phyloP scores from a whole-genome alignment of 202 grass and related monocot species.

The Musa balbisiana region DNA sequence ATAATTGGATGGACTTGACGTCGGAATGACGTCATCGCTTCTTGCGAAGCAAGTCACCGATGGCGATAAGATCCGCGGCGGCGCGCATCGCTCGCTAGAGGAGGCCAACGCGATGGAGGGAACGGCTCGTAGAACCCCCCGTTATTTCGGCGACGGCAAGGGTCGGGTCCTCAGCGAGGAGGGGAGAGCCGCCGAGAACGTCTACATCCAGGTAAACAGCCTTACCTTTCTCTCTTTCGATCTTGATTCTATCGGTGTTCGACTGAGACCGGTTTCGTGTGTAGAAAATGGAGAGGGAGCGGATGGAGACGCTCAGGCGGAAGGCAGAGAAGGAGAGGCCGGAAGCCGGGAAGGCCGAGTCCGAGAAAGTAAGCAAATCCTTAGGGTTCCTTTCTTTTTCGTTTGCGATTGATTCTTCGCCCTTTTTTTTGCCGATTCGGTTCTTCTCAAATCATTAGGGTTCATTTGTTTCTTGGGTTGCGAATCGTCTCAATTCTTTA shows the following conservation, averaged over 20 bases:
- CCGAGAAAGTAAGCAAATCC: background rate
- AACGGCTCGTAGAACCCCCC: constrained; percentile 10
- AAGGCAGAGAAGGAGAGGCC: constrained; percentile 47
- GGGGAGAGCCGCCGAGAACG: constrained; percentile 69
- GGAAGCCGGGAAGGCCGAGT: constrained; percentile 20
- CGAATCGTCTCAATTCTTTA: too few relatives aligned
- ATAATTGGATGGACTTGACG: too few relatives aligned
- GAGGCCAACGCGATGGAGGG: constrained; percentile 12
- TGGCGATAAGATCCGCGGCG: constrained; percentile 55
- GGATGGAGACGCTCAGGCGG: constrained; percentile 63
- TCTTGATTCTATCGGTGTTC: background rate
- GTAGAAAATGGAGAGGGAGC: constrained; percentile 92
- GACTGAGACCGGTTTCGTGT: background rate
- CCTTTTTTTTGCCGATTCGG: background rate
- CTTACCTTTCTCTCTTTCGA: background rate
- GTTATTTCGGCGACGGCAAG: constrained; percentile 56
- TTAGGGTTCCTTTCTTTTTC: background rate
- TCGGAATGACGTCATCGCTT: background rate
- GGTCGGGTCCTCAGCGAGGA: constrained; percentile 73
- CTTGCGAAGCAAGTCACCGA: constrained; percentile 6
- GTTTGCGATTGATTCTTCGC: background rate
- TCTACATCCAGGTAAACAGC: constrained; percentile 64
- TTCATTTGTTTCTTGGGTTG: too few relatives aligned
- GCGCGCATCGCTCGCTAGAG: constrained; percentile 21
- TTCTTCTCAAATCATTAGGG: too few relatives aligned